Evolutionary conservation across 2,329 filamentous ascomycete genomes (phyloP).

Genomic region (Talaromyces verruculosus): DNA sequence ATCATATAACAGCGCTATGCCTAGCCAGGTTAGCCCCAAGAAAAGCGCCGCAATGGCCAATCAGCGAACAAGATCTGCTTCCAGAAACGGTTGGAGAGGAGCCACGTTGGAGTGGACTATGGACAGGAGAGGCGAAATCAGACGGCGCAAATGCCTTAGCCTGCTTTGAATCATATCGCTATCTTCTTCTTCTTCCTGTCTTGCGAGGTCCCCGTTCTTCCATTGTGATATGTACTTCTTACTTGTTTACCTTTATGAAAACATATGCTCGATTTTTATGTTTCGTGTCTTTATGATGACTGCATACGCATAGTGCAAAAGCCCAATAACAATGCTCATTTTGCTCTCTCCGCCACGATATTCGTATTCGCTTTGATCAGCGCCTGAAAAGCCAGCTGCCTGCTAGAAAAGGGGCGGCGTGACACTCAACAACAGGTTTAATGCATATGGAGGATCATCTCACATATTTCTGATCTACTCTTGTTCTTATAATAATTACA

Average conservation of each 20-base stretch:
- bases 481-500: not conserved
- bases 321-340: not conserved
- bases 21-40: not conserved
- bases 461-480: not conserved
- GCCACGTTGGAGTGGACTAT: not conserved
- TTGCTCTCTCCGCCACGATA: not conserved
- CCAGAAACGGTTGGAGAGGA: not conserved
- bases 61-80: not conserved
- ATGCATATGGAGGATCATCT: not conserved
- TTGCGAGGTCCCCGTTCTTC: too few species aligned
- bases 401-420: constrained; percentile 2
- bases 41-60: not conserved
- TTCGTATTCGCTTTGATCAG: not conserved
- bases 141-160: not conserved
- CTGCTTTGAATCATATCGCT: not conserved
- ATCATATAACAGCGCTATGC: not conserved
- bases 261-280: not conserved
- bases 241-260: not conserved
- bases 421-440: not conserved
- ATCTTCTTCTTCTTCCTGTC: not conserved
- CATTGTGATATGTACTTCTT: not conserved
- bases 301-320: not conserved
- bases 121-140: not conserved
- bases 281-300: not conserved
- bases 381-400: constrained; percentile 3